phyloP scores from a whole-genome alignment of 768 basidiomycete species.

The Dioszegia crocea region DNA sequence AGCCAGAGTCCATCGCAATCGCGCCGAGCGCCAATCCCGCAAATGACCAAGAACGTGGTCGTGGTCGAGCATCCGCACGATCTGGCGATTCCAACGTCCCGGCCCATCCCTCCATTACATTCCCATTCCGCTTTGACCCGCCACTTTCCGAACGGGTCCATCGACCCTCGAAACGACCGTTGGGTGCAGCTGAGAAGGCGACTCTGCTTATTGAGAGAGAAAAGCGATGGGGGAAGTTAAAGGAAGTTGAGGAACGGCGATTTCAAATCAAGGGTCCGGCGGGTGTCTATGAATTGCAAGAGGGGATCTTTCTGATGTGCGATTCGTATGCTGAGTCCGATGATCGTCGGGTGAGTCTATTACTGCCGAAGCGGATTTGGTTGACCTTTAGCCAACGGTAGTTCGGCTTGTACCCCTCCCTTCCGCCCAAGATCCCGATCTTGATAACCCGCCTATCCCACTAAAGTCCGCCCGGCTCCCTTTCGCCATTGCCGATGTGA shows the following conservation, averaged over 20 bases:
- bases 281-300: constrained; percentile 47
- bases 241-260: constrained; percentile 10
- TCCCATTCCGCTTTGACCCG: constrained; percentile 9
- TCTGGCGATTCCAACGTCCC: not conserved
- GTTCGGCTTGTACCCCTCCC: constrained; percentile 45
- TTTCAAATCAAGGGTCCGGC: constrained; percentile 32
- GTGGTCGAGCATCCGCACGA: constrained; percentile 2
- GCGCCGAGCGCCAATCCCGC: not conserved
- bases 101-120: constrained; percentile 10
- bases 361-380: too few relatives aligned
- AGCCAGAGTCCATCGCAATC: not conserved
- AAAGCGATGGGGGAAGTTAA: constrained; percentile 30
- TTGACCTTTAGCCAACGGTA: constrained; percentile 16
- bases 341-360: constrained; percentile 28
- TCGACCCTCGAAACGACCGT: constrained; percentile 8
- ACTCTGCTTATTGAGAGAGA: constrained; percentile 21
- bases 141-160: not conserved
- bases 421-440: constrained; percentile 27
- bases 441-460: constrained; percentile 24
- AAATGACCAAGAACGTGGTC: not conserved
- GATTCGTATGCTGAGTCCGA: constrained; percentile 26
- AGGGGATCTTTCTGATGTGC: constrained; percentile 46
- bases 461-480: constrained; percentile 21
- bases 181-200: constrained; percentile 21
- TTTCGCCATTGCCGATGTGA: constrained; percentile 46